Base-by-base conservation (phyloP, 2,329 filamentous ascomycete species). In the Colletotrichum eleusines region DNA sequence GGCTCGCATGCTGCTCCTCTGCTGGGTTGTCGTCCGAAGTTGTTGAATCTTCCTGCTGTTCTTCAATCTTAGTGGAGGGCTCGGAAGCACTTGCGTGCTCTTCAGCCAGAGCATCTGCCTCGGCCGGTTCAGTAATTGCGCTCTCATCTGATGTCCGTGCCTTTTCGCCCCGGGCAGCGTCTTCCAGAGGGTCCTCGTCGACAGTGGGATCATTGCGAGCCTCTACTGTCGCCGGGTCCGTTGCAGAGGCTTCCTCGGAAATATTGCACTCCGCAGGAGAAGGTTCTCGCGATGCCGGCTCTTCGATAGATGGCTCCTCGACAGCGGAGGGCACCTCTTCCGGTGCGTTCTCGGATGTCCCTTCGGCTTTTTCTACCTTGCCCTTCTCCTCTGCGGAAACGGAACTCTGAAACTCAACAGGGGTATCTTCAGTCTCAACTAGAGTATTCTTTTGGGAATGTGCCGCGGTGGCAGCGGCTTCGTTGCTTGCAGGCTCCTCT, bases 1-100 rank as follows among this genome's bases (percentile, higher is more conserved):
- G 23, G 14, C 38, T 9, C 8, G 23, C 58, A 59, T 59, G 68
- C 63, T 58, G 59, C 65, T 63, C 64, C 65, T 69, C 61, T 55
- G 57, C 65, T 35, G 33, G 9, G 9, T 3, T 20, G n/a, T 61
- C 57, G 53, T 70, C 66, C 33, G 50, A 11, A 28, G 38, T 38
- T 28, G 31, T 16, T 46, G 44, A 18, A 9, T 28, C 35, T 11
- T 61, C 14, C 8, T 20, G 14, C 8, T 12, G 31, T n/a, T 50
- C n/a, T 18, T 14, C n/a, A 18, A 8, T 16, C 8, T 28, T 20
- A 9, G 26, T 23, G 9, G n/a, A 7, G 16, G n/a, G 14, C 12
- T 50, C 31, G 7, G 44, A 16, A 1, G 28, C 28, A 3, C 12
- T 8, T 20, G 58, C 5, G 5, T 38, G 28, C n/a, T 61, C 31